These are phyloP conservation scores for Lodderomyces margitis DNA, from an alignment of 1,139 yeast genomes.

Conservation along the genomic window DNA sequence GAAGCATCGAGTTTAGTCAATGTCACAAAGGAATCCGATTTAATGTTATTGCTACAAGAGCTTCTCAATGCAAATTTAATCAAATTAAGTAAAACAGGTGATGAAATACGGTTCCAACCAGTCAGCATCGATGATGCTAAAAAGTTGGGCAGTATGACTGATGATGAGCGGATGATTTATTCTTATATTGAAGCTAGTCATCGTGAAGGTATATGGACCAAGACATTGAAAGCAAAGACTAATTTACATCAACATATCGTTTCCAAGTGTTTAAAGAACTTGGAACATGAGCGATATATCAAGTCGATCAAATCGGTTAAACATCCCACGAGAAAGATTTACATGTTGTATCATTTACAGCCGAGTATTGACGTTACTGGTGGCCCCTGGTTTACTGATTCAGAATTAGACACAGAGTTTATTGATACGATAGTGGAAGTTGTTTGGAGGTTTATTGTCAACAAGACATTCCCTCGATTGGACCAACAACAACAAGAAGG, in stretches of 20 bases:
- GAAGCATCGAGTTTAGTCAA: conserved; percentile 48
- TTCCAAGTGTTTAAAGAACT: conserved; percentile 73
- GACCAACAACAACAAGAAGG: too few relatives aligned
- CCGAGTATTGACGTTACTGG: conserved; percentile 97
- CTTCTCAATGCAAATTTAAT: conserved; percentile 63
- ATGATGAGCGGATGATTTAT: conserved; percentile 90
- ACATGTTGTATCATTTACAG: conserved; percentile 89
- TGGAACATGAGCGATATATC: conserved; percentile 82
- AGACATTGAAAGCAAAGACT: conserved; percentile 85
- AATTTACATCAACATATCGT: conserved; percentile 93
- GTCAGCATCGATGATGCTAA: conserved; percentile 65
- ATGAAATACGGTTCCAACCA: conserved; percentile 70
- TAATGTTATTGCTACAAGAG: conserved; percentile 64
- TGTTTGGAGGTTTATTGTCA: conserved; percentile 83
- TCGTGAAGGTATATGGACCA: conserved; percentile 96
- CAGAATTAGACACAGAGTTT: conserved; percentile 91
- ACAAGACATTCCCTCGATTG: conserved; percentile 72
- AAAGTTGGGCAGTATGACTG: conserved; percentile 69
- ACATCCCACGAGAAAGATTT: conserved; percentile 93
- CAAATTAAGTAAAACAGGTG: conserved; percentile 64
- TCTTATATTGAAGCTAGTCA: conserved; percentile 90
- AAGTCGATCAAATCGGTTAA: conserved; percentile 91
- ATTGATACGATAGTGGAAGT: conserved; percentile 81
- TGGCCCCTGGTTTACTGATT: conserved; percentile 98
- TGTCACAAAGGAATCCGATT: conserved; percentile 37